phyloP scores from a whole-genome alignment of 306 rosid species.

The Vigna angularis region DNA sequence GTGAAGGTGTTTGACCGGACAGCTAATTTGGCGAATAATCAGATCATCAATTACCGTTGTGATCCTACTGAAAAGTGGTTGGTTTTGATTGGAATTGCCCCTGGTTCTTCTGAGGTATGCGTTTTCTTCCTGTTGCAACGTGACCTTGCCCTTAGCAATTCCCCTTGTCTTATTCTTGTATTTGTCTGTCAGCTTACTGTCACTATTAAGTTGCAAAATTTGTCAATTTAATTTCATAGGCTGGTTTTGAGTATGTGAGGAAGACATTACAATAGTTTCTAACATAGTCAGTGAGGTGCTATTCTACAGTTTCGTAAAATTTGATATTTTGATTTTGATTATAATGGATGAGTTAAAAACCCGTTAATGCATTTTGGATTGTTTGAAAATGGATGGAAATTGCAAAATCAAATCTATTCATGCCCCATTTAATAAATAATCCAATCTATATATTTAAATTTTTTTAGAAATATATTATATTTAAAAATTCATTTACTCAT shows the following conservation, averaged over 20 bases:
- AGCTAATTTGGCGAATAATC: conserved; percentile 73
- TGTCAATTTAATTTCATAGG: conserved; percentile 2
- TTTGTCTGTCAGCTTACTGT: conserved; percentile 15
- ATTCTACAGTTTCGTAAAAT: background rate
- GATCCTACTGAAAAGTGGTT: conserved; percentile 84
- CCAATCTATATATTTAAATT: background rate
- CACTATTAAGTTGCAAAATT: background rate
- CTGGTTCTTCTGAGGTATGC: conserved; percentile 77
- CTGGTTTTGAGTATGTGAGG: conserved; percentile 18
- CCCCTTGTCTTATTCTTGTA: conserved; percentile 4
- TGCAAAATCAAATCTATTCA: background rate
- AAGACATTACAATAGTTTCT: conserved; percentile 1
- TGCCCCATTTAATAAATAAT: conserved; percentile 7
- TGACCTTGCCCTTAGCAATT: conserved; percentile 20
- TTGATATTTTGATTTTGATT: background rate
- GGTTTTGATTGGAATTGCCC: conserved; percentile 84
- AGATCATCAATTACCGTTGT: conserved; percentile 82
- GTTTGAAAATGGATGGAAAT: background rate
- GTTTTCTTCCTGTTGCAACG: conserved; percentile 38
- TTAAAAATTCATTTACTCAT: background rate
- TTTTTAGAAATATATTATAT: background rate
- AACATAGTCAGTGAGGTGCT: conserved; percentile 3
- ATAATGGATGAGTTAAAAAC: background rate
- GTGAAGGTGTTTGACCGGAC: conserved; percentile 79
- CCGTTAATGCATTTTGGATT: background rate